phyloP scores from a whole-genome alignment of 176 grass and related monocot genomes.

The Alopecurus myosuroides region DNA sequence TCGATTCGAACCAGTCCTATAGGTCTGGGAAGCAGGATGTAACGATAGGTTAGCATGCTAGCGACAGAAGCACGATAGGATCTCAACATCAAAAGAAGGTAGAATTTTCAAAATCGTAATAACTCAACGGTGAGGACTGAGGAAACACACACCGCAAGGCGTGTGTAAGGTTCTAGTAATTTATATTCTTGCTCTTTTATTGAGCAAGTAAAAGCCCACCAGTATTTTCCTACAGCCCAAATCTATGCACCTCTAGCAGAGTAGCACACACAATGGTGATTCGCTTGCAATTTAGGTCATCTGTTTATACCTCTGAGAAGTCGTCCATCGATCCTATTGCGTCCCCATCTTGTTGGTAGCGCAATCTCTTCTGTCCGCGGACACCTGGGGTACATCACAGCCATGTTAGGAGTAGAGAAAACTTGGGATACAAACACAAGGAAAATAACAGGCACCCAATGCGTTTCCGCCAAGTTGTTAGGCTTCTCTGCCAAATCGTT shows the following conservation, averaged over 20 bases:
- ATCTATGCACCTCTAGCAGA: not conserved
- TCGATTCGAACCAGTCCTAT: no score
- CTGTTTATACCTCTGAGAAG: not conserved
- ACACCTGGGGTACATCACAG: not conserved
- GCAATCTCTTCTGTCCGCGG: not conserved
- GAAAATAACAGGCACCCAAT: not conserved
- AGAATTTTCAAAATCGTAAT: no score
- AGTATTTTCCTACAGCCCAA: not conserved
- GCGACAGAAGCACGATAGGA: no score
- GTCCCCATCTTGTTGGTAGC: not conserved
- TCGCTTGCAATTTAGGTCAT: not conserved
- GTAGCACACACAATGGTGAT: not conserved
- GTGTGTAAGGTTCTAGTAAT: no score
- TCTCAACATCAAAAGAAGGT: no score
- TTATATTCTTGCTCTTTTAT: not conserved
- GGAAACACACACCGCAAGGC: no score
- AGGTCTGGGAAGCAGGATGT: no score
- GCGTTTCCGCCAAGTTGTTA: not conserved
- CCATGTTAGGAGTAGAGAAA: not conserved
- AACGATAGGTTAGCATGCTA: no score
- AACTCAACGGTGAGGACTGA: no score
- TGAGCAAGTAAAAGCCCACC: not conserved
- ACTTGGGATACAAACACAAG: not conserved
- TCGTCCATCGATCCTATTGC: not conserved
- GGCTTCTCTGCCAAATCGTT: not conserved